Conservation (phyloP, 345 rosid genomes). For the Anastatica hierochuntica region DNA sequence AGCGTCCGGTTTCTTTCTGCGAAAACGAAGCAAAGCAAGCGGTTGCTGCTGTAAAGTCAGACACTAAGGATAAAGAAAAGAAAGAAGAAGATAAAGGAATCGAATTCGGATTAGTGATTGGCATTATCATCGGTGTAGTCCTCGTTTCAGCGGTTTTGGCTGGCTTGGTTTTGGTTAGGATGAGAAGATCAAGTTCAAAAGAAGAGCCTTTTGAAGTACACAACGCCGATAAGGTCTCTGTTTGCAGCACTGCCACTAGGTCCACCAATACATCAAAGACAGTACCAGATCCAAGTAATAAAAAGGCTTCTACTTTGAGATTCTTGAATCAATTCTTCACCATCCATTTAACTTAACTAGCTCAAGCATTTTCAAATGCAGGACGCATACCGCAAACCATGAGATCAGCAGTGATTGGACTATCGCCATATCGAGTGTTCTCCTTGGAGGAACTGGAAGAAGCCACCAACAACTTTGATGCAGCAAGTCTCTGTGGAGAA, state of each 20-base stretch:
- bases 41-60: conserved; percentile 45
- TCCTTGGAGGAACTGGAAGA: conserved; percentile 77
- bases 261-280: conserved; percentile 22
- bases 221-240: conserved; percentile 20
- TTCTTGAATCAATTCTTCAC: conserved; percentile 12
- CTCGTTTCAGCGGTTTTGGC: conserved; percentile 34
- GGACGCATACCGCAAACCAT: conserved; percentile 81
- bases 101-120: conserved; percentile 45
- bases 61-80: conserved; percentile 14
- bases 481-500: conserved; percentile 52
- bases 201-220: conserved; percentile 13
- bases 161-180: conserved; percentile 35
- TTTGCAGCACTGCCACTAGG: conserved; percentile 22
- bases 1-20: conserved; percentile 62
- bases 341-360: neutral
- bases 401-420: conserved; percentile 79
- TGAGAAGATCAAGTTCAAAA: conserved; percentile 14
- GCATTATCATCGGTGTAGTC: conserved; percentile 53
- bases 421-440: conserved; percentile 57
- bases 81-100: conserved; percentile 29
- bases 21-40: conserved; percentile 67
- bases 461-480: conserved; percentile 70
- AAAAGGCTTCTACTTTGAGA: neutral
- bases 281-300: conserved; percentile 25
- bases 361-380: conserved; percentile 20